Percentiles rank a stretch among this genome's conserved stretches.
Evolutionary conservation across 108 stramenopile species (phyloP).

Genomic region (Cyclotella atomus): DNA sequence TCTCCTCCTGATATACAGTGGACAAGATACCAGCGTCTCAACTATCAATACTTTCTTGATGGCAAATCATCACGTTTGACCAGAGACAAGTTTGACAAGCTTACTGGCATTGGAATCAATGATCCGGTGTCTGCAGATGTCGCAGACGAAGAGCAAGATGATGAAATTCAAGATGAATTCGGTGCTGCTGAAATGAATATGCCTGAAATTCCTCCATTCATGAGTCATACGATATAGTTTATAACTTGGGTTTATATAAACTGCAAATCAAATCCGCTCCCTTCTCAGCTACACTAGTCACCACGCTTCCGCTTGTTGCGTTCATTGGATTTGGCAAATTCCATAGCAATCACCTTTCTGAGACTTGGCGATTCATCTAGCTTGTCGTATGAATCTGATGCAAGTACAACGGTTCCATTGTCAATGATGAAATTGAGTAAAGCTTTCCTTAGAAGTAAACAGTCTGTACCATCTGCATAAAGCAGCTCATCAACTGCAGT

Average conservation of each 20-base stretch:
- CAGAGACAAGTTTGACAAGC: conserved; percentile 5
- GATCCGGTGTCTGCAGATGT: no score
- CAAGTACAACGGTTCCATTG: not conserved
- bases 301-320: not conserved
- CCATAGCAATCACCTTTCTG: not conserved
- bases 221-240: no score
- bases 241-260: no score
- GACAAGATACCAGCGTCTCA: conserved; percentile 9
- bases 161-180: no score
- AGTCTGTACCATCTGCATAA: conserved; percentile 2
- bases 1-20: not conserved
- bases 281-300: no score
- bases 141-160: no score
- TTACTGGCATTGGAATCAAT: conserved; percentile 2
- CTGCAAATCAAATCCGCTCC: no score
- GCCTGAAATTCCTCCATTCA: no score
- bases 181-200: no score
- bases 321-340: not conserved
- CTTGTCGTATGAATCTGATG: not conserved
- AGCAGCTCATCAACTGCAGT: not conserved
- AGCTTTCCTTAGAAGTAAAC: not conserved
- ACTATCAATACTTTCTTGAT: conserved; percentile 14
- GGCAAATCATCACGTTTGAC: conserved; percentile 4
- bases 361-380: not conserved
- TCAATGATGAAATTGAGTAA: not conserved